Evolutionary conservation across 2,329 filamentous ascomycete species (phyloP).

Genomic region (Calonectria crousiana): DNA sequence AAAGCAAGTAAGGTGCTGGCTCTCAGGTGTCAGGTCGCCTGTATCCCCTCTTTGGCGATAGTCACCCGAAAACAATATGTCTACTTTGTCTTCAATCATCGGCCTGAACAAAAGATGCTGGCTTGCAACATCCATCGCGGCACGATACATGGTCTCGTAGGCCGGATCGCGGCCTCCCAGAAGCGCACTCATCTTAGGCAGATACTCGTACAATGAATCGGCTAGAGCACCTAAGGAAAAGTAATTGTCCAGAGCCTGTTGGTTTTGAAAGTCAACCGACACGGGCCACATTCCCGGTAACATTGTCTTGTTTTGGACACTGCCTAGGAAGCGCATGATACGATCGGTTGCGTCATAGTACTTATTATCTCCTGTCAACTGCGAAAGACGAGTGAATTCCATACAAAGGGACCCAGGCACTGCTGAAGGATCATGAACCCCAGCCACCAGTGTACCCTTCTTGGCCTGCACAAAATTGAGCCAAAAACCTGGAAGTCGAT

Average conservation of each 20-base stretch:
- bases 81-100: conserved; percentile 69
- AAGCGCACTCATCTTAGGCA: conserved; percentile 73
- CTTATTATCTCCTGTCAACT: conserved; percentile 77
- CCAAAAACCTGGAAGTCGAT: conserved; percentile 61
- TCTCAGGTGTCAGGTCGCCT: conserved; percentile 43
- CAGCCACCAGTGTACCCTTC: conserved; percentile 60
- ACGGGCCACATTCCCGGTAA: conserved; percentile 84
- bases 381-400: conserved; percentile 81
- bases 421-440: conserved; percentile 62
- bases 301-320: conserved; percentile 75
- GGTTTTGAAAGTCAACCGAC: conserved; percentile 68
- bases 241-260: conserved; percentile 60
- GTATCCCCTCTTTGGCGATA: conserved; percentile 42
- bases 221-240: conserved; percentile 67
- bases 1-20: conserved; percentile 74
- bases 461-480: conserved; percentile 58
- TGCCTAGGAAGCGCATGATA: conserved; percentile 77
- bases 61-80: conserved; percentile 65
- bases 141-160: conserved; percentile 76
- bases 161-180: conserved; percentile 71
- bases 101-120: conserved; percentile 78
- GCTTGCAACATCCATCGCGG: conserved; percentile 71
- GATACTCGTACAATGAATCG: conserved; percentile 72
- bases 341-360: conserved; percentile 84
- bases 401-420: conserved; percentile 75